Conservation (phyloP, 2,329 filamentous ascomycete species). For the Blastomyces emzantsi region DNA sequence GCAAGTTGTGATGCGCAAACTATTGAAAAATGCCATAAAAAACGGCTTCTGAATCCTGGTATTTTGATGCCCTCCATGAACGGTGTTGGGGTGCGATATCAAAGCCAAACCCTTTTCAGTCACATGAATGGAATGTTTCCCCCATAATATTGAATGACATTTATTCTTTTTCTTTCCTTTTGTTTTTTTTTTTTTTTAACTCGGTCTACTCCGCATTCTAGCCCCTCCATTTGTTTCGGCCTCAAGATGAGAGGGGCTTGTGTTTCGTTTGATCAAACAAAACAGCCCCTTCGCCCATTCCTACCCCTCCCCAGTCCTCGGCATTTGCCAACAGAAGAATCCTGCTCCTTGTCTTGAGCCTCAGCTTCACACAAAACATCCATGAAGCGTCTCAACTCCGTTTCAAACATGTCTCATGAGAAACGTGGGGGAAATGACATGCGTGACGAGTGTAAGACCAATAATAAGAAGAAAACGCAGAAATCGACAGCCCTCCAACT, state of each 20-base stretch:
- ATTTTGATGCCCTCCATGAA: too few species aligned
- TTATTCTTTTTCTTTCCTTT: background rate
- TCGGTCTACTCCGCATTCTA: background rate
- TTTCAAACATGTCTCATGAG: background rate
- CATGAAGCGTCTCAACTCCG: background rate
- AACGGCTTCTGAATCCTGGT: background rate
- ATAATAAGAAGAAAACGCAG: background rate
- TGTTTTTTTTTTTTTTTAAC: background rate
- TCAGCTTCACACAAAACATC: background rate
- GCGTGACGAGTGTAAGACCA: background rate
- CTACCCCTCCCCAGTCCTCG: background rate
- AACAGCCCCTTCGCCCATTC: background rate
- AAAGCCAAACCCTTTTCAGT: background rate
- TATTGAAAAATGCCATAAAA: background rate
- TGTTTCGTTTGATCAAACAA: background rate
- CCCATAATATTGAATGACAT: background rate
- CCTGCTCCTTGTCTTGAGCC: background rate
- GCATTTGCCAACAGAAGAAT: background rate
- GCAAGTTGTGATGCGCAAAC: background rate
- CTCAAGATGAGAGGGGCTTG: slow-evolving; percentile 1
- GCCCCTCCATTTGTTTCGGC: background rate
- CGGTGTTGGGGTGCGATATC: too few species aligned
- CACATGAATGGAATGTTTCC: background rate
- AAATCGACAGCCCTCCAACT: too few species aligned
- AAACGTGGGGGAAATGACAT: background rate